Evolutionary conservation across 352 stramenopile species (phyloP), one percentile per base, ranked within the genome.

Genomic region (Globisporangium okanoganense): DNA sequence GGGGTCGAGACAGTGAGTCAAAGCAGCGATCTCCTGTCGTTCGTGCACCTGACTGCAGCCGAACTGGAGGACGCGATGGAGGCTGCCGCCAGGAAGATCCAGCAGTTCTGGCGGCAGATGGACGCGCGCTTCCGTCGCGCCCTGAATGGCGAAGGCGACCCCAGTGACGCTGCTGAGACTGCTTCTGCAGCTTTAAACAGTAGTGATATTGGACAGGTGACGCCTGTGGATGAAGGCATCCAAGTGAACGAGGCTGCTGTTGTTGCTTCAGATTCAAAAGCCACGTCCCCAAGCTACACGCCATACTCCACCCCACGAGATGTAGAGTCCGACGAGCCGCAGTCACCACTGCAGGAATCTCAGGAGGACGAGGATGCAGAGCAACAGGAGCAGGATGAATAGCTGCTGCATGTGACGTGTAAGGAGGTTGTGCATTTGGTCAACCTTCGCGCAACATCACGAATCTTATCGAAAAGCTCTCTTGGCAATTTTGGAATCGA

Each of bases 21-120:
- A 16, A 5, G 7, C 3, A 36, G 25, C 6, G n/a, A n/a, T n/a
- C 5, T 62, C 40, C 5, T 62, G 14, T 12, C 41, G 44, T 7
- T 18, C 12, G 14, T 66, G 25, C 41, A 55, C 31, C 33, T 66
- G 29, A 51, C n/a, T 50, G 25, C 35, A 31, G 35, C 44, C 3
- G 44, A 51, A n/a, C 18, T 67, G 20, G 25, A 52, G 40, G n/a
- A 58, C 33, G 62, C 55, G 20, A 67, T 67, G 45, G 36, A 65
- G 2, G 44, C 36, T 14, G 62, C 62, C 3, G 62, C 56, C 45
- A 25, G 38, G 9, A 63, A 52, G 55, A 67, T 67, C 44, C 62
- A 67, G 35, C 62, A 64, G 47, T 67, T 67, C 22, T 67, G 62
- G 56, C 62, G 62, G 7, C 36, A 61, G 6, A 56, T 66, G 52